Base-by-base conservation (phyloP, 495 filamentous ascomycete genomes). In the Neurospora sp. region DNA sequence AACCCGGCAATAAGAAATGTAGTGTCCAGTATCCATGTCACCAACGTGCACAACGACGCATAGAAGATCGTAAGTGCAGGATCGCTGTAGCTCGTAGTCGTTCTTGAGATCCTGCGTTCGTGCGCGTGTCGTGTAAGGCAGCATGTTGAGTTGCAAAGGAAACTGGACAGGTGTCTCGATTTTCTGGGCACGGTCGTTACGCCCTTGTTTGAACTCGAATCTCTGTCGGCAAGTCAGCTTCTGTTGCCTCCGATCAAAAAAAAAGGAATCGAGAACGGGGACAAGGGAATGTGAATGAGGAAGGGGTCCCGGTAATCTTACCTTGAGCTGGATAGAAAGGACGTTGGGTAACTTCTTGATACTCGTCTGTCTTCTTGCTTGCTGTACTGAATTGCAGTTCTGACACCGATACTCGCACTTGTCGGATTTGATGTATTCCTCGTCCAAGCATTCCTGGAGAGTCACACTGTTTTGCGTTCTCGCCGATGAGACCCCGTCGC, bases 261-360 rank as follows among this genome's bases (percentile, higher is more conserved):
- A 22, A 18, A 66, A 35, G 48, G 20, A 27, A 18, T 14, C 14
- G 53, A 14, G 5, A 66, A 35, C 42, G 40, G 31, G 74, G 14
- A 73, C 72, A 12, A 37, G 69, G 35, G 18, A 40, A 6, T 10
- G n/a, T 7, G 69, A 3, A 27, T 46, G 14, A 16, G 12, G 11
- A 42, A 40, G 14, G 44, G 11, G n/a, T 42, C 40, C 18, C 18
- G 12, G n/a, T 9, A 40, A 14, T 70, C 82, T 48, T 81, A 94
- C 93, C 89, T 97, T 97, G 39, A 98, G 84, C 76, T 97, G 94
- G 79, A 98, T 94, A 71, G 92, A 91, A n/a, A 97, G 82, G 31
- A 97, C 93, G 35, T 93, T 92, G 0, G 94, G 93, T 42, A 97
- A 83, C 73, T 88, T 88, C 78, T 91, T 91, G 71, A 98, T 91